Conservation (phyloP, 1,284 basidiomycete species). For the Cryptococcus hybrid region DNA sequence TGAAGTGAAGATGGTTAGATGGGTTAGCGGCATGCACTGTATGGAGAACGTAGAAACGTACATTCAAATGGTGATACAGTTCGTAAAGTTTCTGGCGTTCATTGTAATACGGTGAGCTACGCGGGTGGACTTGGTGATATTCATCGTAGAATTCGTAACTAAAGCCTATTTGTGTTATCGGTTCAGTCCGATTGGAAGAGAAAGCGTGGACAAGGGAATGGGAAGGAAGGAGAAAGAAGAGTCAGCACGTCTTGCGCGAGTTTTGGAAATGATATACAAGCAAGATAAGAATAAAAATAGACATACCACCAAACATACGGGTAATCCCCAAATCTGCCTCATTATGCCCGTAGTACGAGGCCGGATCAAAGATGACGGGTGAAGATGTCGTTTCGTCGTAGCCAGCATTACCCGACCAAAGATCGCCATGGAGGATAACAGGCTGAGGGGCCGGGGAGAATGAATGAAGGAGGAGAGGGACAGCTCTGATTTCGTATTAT, state of each 20-base stretch:
- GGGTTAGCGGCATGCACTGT: neutral
- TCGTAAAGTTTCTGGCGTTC: conserved; percentile 72
- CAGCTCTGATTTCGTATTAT: conserved; percentile 57
- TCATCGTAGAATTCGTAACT: conserved; percentile 65
- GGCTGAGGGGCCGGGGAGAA: conserved; percentile 60
- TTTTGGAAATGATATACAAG: neutral
- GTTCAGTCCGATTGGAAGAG: too few relatives aligned
- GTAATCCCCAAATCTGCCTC: conserved; percentile 83
- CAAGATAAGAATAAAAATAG: neutral
- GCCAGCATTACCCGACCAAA: conserved; percentile 64
- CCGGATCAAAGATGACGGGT: conserved; percentile 78
- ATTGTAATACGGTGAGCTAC: conserved; percentile 69
- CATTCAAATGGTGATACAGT: conserved; percentile 81
- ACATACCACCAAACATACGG: conserved; percentile 69
- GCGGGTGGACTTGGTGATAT: conserved; percentile 69
- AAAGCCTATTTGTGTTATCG: conserved; percentile 54
- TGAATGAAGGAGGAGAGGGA: conserved; percentile 67
- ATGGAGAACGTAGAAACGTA: conserved; percentile 12
- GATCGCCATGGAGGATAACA: conserved; percentile 78
- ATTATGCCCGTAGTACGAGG: conserved; percentile 78
- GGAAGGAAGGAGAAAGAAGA: neutral
- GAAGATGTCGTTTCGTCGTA: conserved; percentile 55
- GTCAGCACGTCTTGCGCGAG: neutral
- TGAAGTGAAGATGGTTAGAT: neutral
- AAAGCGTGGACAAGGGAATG: too few relatives aligned